Evolutionary conservation across 345 rosid species (phyloP).

Genomic region (Acer saccharum): DNA sequence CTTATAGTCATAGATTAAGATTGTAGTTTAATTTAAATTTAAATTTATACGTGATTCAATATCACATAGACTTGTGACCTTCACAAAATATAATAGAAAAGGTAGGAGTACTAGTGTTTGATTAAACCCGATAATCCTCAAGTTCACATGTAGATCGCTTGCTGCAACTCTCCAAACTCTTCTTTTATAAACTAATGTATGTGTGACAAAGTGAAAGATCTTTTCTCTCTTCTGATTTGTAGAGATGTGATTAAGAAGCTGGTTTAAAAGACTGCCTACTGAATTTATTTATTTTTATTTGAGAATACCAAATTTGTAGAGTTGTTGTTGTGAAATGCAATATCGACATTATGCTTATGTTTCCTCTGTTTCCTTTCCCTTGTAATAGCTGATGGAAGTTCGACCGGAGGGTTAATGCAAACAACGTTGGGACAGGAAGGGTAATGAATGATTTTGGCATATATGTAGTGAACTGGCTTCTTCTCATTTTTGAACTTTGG

Average conservation of each 20-base stretch:
- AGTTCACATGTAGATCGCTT: background rate
- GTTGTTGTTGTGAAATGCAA: background rate
- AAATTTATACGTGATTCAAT: background rate
- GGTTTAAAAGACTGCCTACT: background rate
- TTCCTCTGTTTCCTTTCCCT: background rate
- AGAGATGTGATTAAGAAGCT: background rate
- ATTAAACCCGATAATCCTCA: background rate
- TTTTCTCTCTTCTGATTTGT: background rate
- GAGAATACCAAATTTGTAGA: background rate
- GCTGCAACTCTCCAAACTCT: background rate
- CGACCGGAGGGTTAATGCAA: slow-evolving; percentile 21
- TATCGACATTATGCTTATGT: background rate
- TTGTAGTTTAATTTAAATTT: background rate
- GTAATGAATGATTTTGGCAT: slow-evolving; percentile 5
- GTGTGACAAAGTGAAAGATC: background rate
- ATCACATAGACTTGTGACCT: background rate
- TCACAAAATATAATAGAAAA: background rate
- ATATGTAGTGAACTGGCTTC: slow-evolving; percentile 4
- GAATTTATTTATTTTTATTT: background rate
- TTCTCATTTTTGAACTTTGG: background rate
- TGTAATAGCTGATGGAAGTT: background rate
- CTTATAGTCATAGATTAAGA: background rate
- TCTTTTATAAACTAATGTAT: background rate
- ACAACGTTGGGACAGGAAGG: slow-evolving; percentile 1
- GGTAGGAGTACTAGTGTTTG: background rate